Base-by-base conservation (phyloP, 805 yeast genomes). In the Spathaspora girioi region DNA sequence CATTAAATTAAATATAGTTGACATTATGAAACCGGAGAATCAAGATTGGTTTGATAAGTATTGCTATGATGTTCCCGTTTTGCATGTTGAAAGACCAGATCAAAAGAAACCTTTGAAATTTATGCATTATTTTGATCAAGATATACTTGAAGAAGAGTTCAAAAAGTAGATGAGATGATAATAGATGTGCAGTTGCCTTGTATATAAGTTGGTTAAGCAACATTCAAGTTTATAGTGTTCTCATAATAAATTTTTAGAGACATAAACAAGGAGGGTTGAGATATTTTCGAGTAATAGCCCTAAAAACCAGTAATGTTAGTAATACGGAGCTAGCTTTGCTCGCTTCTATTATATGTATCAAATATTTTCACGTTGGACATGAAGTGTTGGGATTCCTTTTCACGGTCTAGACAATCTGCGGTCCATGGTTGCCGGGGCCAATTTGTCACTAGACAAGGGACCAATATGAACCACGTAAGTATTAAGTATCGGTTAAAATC, bases 1-100 rank as follows among this genome's bases (percentile, higher is more conserved):
- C 3, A 56, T 77, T 2, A 56, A 68, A 7, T 62, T 82, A 48
- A 64, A 68, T 2, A 67, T 72, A 11, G 68, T 84, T 3, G 88
- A 87, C 61, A 87, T 87, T 31, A 79, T 79, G 64, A 70, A 75
- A 26, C 81, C 82, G 0, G 77, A 78, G 49, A 84, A 87, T 59
- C 70, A 78, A 46, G 70, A 75, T 46, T 86, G 89, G 84, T 86
- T 83, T 76, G 88, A 86, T 48, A 73, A 76, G 54, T 87, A 87
- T 57, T 82, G 91, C 58, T 86, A 82, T 62, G 96, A 87, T 61
- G 86, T 87, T 5, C 96, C 96, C 0, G 96, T 87, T 0, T 61
- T 87, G 42, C 92, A 87, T 62, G 73, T 87, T 8, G 84, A 83
- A 57, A 71, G 83, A 52, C 69, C 62, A 1, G 65, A 63, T 6